Base-by-base conservation (phyloP, 1,284 basidiomycete genomes). In the Cerrena zonata region DNA sequence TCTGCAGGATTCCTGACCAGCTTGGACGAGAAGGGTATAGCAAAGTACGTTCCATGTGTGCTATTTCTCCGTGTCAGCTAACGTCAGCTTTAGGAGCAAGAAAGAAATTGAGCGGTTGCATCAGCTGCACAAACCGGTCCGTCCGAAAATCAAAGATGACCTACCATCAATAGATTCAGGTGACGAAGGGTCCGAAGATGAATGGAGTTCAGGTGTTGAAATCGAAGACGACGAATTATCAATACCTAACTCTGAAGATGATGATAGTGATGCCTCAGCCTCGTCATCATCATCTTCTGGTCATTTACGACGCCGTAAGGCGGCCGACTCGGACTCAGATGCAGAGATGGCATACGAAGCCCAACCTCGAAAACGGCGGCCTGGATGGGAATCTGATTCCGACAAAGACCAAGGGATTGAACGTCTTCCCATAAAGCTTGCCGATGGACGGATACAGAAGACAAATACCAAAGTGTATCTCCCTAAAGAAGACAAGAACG, bases 401-500 rank as follows among this genome's bases (percentile, higher is more conserved):
- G 70, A 72, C 25, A 70, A 71, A 47, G 70, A 71, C 22, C 69
- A 72, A 49, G 76, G 77, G 48, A 78, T 93, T 45, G 76, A 80
- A 48, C 77, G 88, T 40, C 72, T 95, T 45, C 92, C 92, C 10
- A 93, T 94, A 64, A 95, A 94, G 66, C 75, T 94, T 2, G 76
- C 84, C 2, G 78, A 88, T 52, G 92, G 92, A 2, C 80, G 79
- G 53, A 76, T 95, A 54, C 78, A 85, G 61, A 72, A 78, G 49
- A 82, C 58, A 51, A 61, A 61, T 52, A 53, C 57, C 51, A 65
- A 73, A 59, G 53, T 68, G 51, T 45, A 68, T 58, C 53, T 65
- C 15, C 54, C 50, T 3, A 37, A 49, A 12, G 58, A 64, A 36
- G 65, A 65, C 45, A 61, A 76, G 24, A 69, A 73, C 34, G 69